phyloP scores from a whole-genome alignment of 495 filamentous ascomycete genomes.

The Tricharina praecox region DNA sequence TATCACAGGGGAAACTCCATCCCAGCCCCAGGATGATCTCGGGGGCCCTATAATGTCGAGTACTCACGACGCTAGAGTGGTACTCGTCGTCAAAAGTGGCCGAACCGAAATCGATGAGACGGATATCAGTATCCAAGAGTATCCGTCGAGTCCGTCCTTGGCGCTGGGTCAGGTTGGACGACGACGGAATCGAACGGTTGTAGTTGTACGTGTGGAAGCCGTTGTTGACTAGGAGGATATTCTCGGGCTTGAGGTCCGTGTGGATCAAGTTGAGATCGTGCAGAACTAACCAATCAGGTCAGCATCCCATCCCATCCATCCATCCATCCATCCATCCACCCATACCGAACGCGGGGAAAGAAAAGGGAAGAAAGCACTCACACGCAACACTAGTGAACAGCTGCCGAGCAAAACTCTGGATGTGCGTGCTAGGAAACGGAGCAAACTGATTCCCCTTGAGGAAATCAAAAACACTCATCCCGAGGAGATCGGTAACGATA shows the following conservation, averaged over 20 bases:
- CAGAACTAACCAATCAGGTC: conserved; percentile 63
- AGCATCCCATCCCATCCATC: too few species aligned
- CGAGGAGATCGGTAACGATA: conserved; percentile 92
- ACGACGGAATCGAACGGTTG: conserved; percentile 83
- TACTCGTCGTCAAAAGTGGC: conserved; percentile 98
- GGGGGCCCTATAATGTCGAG: conserved; percentile 85
- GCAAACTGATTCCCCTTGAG: conserved; percentile 87
- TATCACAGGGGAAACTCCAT: conserved; percentile 95
- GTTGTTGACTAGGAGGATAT: conserved; percentile 83
- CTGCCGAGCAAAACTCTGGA: conserved; percentile 89
- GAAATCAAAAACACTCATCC: conserved; percentile 97
- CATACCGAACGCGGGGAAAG: background rate
- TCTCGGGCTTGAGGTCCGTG: conserved; percentile 95
- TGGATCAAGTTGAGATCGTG: conserved; percentile 97
- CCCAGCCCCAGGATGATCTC: conserved; percentile 95
- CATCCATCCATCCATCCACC: conserved; percentile 10
- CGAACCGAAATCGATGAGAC: conserved; percentile 93
- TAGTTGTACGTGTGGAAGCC: conserved; percentile 93
- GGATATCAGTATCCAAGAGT: conserved; percentile 85
- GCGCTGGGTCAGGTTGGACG: conserved; percentile 57
- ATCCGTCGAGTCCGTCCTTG: conserved; percentile 73
- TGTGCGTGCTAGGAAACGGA: conserved; percentile 97
- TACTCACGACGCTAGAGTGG: conserved; percentile 92
- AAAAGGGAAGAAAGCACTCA: conserved; percentile 35
- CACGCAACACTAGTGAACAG: conserved; percentile 96